Base-by-base conservation (phyloP, 2,329 filamentous ascomycete species). In the Epichloe coenophiala region DNA sequence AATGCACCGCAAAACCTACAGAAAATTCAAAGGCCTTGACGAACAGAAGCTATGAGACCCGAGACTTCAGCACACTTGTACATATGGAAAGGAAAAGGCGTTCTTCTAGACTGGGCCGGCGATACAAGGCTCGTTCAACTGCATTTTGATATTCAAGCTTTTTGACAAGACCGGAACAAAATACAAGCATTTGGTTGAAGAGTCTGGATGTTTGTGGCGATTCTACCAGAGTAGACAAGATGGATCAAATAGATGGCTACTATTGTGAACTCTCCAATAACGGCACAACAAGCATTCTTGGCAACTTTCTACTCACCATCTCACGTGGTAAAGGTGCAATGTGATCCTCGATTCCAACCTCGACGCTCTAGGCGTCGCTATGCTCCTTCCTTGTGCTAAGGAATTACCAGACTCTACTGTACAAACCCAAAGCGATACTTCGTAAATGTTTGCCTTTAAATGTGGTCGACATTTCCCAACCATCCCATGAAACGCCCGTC, bases 1-100 rank as follows among this genome's bases (percentile, higher is more conserved):
- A 65, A 82, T 88, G 65, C 88, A 95, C 67, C 88, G 90, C 71
- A 87, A 84, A 66, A 65, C 82, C 27, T 94, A 88, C 68, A 75
- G 77, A 64, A 73, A 72, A 55, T 54, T 80, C 48, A 70, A 72
- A 55, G 73, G 68, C 48, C 54, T 64, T 42, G 60, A 64, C 37
- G 56, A 60, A 33, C 50, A 49, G 11, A 55, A 57, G 42, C 39
- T 61, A 51, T 66, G 62, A 56, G 12, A 21, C 9, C 21, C 19
- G 5, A 8, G 4, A 13, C 19, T 12, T 17, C 3, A 21, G 40
- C 19, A 42, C n/a, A 19, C 17, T 42, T 42, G 40, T 42, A 21
- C 40, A 42, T 42, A 13, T 19, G n/a, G 21, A 21, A 41, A 15
- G 13, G 4, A 42, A 19, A 12, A 17, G 40, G 19, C 40, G 40